A percentile compares a stretch with the other conserved stretches of the same genome.
These are phyloP conservation scores for Ogataea glucozyma DNA, from an alignment of 805 yeast species.

Conservation along the genomic window DNA sequence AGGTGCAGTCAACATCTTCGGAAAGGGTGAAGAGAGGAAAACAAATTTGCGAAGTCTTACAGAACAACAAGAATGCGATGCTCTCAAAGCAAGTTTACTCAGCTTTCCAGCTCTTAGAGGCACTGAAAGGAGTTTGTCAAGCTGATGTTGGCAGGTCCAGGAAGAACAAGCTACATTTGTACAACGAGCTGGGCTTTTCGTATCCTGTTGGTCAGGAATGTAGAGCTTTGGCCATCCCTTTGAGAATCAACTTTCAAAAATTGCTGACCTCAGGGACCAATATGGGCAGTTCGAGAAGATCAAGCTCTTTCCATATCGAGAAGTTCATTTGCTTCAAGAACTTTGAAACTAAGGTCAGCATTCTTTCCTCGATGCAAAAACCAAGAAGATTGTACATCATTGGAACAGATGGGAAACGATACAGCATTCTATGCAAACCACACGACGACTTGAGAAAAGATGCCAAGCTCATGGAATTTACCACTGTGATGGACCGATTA, in stretches of 20 bases:
- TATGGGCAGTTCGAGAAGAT: conserved; percentile 38
- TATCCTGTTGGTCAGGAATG: conserved; percentile 32
- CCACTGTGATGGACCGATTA: conserved; percentile 79
- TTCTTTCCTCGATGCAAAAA: conserved; percentile 80
- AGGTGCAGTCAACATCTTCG: conserved; percentile 56
- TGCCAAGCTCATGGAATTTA: conserved; percentile 89
- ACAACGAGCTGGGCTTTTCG: conserved; percentile 43
- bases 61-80: conserved; percentile 17
- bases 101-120: conserved; percentile 40
- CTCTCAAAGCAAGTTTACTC: conserved; percentile 27
- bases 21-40: conserved; percentile 49
- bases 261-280: conserved; percentile 55
- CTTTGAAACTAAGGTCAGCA: conserved; percentile 66
- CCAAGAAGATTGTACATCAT: conserved; percentile 75
- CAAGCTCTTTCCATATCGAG: conserved; percentile 18
- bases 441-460: conserved; percentile 94
- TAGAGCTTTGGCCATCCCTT: conserved; percentile 66
- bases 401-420: conserved; percentile 77
- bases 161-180: conserved; percentile 39
- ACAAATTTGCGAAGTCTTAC: conserved; percentile 41
- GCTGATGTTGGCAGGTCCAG: conserved; percentile 38
- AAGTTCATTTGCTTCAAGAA: conserved; percentile 52
- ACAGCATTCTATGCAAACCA: conserved; percentile 78
- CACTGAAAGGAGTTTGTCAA: conserved; percentile 45
- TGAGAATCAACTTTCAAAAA: conserved; percentile 66